Percentiles rank a stretch among this genome's conserved stretches.
Conservation (phyloP, 306 rosid genomes). For the Malus sieversii region DNA sequence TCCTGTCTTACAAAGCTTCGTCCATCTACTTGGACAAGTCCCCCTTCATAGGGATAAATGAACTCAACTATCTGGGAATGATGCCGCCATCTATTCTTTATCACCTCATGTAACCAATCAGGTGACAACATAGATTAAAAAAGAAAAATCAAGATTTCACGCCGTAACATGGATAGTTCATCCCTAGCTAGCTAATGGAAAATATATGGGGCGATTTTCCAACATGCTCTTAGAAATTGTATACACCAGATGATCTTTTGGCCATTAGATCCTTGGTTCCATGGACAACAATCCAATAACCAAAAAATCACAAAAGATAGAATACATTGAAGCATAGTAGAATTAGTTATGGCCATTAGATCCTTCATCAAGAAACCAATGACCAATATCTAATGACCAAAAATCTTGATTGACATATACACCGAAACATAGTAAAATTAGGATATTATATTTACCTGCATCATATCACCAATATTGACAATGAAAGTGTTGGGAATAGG, state of each 20-base stretch:
- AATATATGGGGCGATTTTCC: neutral
- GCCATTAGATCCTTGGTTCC: too few relatives aligned
- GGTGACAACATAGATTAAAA: neutral
- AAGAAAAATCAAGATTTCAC: neutral
- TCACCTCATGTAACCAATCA: neutral
- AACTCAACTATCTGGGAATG: neutral
- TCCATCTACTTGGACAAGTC: neutral
- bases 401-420: neutral
- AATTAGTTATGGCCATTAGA: too few relatives aligned
- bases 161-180: too few relatives aligned
- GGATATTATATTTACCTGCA: conserved; percentile 34
- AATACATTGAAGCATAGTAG: too few relatives aligned
- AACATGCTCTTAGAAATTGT: too few relatives aligned
- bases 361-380: neutral
- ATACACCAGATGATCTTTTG: too few relatives aligned
- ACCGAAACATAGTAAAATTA: neutral
- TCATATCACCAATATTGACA: conserved; percentile 45
- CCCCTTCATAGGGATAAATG: neutral
- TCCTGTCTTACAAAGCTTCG: neutral
- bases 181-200: neutral
- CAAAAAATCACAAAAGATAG: too few relatives aligned
- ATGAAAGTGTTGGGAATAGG: conserved; percentile 45
- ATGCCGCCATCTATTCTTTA: neutral
- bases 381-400: neutral
- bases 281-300: too few relatives aligned